Conservation (phyloP, 2,329 filamentous ascomycete genomes). For the Aspergillus sp. region DNA sequence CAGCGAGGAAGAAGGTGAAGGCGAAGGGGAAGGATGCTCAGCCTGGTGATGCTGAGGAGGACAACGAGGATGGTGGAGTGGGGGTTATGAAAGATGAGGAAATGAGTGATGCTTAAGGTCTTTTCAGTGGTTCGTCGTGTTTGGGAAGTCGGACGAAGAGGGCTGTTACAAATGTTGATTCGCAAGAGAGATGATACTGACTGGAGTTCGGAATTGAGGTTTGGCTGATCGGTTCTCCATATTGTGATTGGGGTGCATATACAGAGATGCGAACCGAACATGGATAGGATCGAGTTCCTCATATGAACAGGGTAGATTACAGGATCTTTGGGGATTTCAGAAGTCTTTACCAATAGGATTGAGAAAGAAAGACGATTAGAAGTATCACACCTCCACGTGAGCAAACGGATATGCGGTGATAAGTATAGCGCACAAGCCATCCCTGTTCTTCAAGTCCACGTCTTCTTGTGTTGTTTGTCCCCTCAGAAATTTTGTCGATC, state of each 20-base stretch:
- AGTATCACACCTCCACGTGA: neutral
- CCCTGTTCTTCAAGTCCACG: neutral
- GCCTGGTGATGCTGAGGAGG: neutral
- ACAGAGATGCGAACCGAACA: neutral
- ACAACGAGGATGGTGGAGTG: neutral
- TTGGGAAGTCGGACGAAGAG: neutral
- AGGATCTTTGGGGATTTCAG: neutral
- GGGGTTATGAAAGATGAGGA: neutral
- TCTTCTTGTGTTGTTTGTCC: neutral
- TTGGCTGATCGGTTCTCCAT: neutral
- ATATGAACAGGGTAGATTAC: neutral
- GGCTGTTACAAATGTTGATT: neutral
- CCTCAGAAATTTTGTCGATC: too few relatives aligned
- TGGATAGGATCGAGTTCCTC: neutral
- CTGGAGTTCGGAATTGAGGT: neutral
- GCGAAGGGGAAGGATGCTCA: neutral
- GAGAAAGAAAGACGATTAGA: neutral
- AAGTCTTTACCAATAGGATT: neutral
- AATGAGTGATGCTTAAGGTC: neutral
- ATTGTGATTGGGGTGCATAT: neutral
- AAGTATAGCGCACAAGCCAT: neutral
- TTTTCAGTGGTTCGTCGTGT: neutral
- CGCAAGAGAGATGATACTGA: neutral
- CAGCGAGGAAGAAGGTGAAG: neutral
- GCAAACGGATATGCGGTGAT: neutral